Conservation (phyloP, 805 yeast genomes). For the Torulaspora delbrueckii region DNA sequence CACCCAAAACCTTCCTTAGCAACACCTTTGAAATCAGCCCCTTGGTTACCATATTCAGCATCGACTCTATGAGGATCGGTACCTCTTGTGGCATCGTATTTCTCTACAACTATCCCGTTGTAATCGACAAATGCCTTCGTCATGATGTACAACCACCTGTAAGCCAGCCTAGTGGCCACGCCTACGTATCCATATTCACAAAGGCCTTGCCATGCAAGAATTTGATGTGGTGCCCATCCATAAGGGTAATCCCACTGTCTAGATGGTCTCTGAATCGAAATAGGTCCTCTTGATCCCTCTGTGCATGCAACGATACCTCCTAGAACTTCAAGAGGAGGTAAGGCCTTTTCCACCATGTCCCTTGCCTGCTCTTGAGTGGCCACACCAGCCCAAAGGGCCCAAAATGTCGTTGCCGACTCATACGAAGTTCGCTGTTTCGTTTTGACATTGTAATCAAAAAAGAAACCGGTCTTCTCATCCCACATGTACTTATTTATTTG, state of each 20-base stretch:
- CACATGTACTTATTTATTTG: slow-evolving; percentile 68
- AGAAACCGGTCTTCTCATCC: slow-evolving; percentile 75
- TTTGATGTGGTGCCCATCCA: slow-evolving; percentile 99
- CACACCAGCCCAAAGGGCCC: slow-evolving; percentile 85
- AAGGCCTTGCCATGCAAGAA: slow-evolving; percentile 87
- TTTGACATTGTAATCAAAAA: slow-evolving; percentile 76
- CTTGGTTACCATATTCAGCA: slow-evolving; percentile 97
- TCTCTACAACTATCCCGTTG: slow-evolving; percentile 93
- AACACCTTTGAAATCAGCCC: slow-evolving; percentile 85
- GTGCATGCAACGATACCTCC: slow-evolving; percentile 93
- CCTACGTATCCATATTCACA: slow-evolving; percentile 61
- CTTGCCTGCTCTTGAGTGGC: slow-evolving; percentile 68
- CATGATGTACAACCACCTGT: slow-evolving; percentile 87
- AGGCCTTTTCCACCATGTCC: slow-evolving; percentile 48
- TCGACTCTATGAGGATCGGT: slow-evolving; percentile 86
- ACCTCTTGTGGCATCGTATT: slow-evolving; percentile 81
- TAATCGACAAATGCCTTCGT: slow-evolving; percentile 86
- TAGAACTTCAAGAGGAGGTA: slow-evolving; percentile 69
- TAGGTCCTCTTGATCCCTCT: slow-evolving; percentile 61
- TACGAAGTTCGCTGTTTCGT: slow-evolving; percentile 52
- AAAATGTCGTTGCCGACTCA: slow-evolving; percentile 84
- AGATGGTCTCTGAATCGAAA: slow-evolving; percentile 68
- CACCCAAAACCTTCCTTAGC: slow-evolving; percentile 97
- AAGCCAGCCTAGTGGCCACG: slow-evolving; percentile 65
- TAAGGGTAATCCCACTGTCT: slow-evolving; percentile 98